Percentiles rank a stretch among this genome's conserved stretches.
These are phyloP conservation scores for Ochetophila trinervis DNA, from an alignment of 306 rosid species.

Conservation along the genomic window DNA sequence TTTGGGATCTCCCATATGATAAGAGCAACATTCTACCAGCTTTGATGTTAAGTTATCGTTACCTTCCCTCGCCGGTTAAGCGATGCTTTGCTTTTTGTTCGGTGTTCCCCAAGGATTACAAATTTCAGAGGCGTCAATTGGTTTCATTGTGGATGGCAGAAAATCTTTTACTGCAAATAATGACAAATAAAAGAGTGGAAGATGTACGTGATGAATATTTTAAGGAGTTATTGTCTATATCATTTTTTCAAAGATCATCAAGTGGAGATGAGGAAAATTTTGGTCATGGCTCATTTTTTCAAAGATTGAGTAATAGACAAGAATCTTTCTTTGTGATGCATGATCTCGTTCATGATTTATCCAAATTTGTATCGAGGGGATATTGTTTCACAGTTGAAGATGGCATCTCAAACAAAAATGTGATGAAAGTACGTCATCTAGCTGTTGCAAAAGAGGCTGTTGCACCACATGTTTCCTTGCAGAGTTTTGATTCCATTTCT, in stretches of 20 bases:
- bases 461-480: too few species aligned
- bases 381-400: neutral
- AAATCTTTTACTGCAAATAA: neutral
- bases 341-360: slow-evolving; percentile 5
- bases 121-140: neutral
- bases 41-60: slow-evolving; percentile 6
- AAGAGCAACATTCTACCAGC: slow-evolving; percentile 1
- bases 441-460: too few species aligned
- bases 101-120: slow-evolving; percentile 6
- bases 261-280: too few species aligned
- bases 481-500: neutral
- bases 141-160: slow-evolving; percentile 18
- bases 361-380: neutral
- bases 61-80: slow-evolving; percentile 12
- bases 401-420: neutral
- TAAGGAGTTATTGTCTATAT: neutral
- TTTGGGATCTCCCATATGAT: slow-evolving; percentile 8
- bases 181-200: neutral
- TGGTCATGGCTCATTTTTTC: too few species aligned
- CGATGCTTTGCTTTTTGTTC: slow-evolving; percentile 18
- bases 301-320: neutral
- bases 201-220: neutral
- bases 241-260: slow-evolving; percentile 6
- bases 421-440: too few species aligned
- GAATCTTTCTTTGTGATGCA: slow-evolving; percentile 5